phyloP scores from a whole-genome alignment of 2,329 filamentous ascomycete genomes.

The Apiospora aurea region DNA sequence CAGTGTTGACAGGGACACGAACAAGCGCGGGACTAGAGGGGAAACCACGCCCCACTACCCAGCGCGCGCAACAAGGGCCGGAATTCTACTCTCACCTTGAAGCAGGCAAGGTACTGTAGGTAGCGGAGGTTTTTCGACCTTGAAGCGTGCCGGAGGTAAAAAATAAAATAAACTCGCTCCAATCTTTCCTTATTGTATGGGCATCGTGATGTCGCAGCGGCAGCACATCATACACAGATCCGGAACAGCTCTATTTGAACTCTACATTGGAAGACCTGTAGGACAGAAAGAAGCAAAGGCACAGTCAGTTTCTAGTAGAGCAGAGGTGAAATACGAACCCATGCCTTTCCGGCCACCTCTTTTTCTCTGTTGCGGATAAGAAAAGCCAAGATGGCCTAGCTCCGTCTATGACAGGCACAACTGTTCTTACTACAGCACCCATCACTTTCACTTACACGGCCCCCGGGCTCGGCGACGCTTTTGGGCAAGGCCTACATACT shows the following conservation, averaged over 20 bases:
- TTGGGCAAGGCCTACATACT: neutral
- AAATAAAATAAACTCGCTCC: slow-evolving; percentile 14
- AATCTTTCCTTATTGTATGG: slow-evolving; percentile 14
- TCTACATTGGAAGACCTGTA: neutral
- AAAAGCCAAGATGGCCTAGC: slow-evolving; percentile 7
- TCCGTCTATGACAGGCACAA: neutral
- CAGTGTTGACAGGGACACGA: slow-evolving; percentile 18
- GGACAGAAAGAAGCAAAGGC: neutral
- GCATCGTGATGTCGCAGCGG: neutral
- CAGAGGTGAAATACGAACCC: neutral
- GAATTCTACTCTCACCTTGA: slow-evolving; percentile 5
- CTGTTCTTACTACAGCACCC: neutral
- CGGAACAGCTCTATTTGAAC: neutral
- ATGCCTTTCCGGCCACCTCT: slow-evolving; percentile 9
- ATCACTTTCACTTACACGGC: neutral
- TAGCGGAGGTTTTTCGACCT: neutral
- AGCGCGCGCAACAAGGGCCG: slow-evolving; percentile 4
- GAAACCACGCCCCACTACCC: slow-evolving; percentile 8
- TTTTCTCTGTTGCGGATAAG: neutral
- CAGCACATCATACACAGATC: slow-evolving; percentile 4
- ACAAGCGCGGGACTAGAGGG: slow-evolving; percentile 15
- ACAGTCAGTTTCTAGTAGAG: neutral
- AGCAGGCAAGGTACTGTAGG: neutral
- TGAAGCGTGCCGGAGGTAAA: slow-evolving; percentile 18
- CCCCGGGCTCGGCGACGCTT: neutral